Evolutionary conservation across 352 stramenopile species (phyloP), one percentile per base, ranked within the genome.

Genomic region (Chrysophaeum taylorii): DNA sequence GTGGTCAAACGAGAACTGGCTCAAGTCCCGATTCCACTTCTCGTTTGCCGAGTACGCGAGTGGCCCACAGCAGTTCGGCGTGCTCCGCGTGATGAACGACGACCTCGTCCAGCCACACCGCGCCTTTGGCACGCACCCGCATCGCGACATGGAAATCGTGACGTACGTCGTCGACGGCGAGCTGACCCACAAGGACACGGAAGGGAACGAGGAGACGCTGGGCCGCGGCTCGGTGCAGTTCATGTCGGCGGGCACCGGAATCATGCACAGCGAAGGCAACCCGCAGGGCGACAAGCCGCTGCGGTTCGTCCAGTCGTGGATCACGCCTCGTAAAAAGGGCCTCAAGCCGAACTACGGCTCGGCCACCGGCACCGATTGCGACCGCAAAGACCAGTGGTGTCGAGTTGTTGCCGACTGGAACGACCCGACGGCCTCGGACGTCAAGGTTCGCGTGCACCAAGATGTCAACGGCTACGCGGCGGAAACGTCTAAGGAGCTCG

Each of bases 1-100:
- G 16, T 87, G 80, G 81, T 79, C 78, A 29, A 79, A 80, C 37
- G 29, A 37, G 31, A 85, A 85, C 73, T 89, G 85, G 85, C 80
- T 92, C 37, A 83, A 89, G 73, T 85, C 74, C 64, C 71, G 82
- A 15, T 90, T 90, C 68, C 83, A 89, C 76, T 92, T 92, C 70
- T 79, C 62, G 15, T 92, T 92, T 70, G 85, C 85, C 0, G 85
- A 89, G 64, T 89, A 92, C 69, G 69, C 70, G 53, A 87, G 85
- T 42, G 29, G 4, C 15, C n/a, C n/a, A n/a, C 50, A 54, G 29
- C 69, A 80, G 29, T 92, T 89, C 83, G 85, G 85, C 33, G 75
- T 83, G 14, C 53, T 92, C n/a, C 62, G 84, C 15, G 85, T 92
- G 15, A 85, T 92, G 76, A 92, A 92, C 70, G 85, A 92, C 74